Percentiles rank a stretch among this genome's conserved stretches.
These are phyloP conservation scores for Seminavis robusta DNA, from an alignment of 108 stramenopile species.

Conservation along the genomic window DNA sequence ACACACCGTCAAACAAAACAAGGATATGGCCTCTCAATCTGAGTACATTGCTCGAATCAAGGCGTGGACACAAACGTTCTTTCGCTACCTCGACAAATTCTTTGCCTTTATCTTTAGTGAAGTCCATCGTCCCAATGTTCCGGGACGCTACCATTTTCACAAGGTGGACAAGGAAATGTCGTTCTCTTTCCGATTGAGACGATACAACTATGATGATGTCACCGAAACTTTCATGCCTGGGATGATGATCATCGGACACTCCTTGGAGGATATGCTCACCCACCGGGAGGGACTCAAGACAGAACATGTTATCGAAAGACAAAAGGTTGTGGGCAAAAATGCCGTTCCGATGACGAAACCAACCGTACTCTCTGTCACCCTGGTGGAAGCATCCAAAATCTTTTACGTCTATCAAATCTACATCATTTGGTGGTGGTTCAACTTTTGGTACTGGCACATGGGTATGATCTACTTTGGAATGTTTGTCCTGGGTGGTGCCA, in stretches of 20 bases:
- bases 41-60: no score
- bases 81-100: no score
- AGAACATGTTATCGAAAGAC: constrained; percentile 30
- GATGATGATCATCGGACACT: constrained; percentile 5
- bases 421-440: constrained; percentile 58
- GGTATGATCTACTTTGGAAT: constrained; percentile 32
- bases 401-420: constrained; percentile 70
- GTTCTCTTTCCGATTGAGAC: constrained; percentile 44
- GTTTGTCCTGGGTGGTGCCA: constrained; percentile 37
- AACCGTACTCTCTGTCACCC: constrained; percentile 28
- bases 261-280: constrained; percentile 28
- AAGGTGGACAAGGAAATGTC: no score
- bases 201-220: constrained; percentile 32
- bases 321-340: constrained; percentile 40
- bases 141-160: no score
- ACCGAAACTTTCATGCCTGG: neutral
- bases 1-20: no score
- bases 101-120: no score
- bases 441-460: constrained; percentile 63
- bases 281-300: constrained; percentile 25
- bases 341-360: constrained; percentile 46
- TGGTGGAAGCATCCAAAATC: constrained; percentile 41
- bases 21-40: no score
- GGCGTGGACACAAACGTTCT: no score
- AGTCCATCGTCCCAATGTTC: no score